Evolutionary conservation across 2,329 filamentous ascomycete species (phyloP).

Genomic region (Tolypocladium paradoxum): DNA sequence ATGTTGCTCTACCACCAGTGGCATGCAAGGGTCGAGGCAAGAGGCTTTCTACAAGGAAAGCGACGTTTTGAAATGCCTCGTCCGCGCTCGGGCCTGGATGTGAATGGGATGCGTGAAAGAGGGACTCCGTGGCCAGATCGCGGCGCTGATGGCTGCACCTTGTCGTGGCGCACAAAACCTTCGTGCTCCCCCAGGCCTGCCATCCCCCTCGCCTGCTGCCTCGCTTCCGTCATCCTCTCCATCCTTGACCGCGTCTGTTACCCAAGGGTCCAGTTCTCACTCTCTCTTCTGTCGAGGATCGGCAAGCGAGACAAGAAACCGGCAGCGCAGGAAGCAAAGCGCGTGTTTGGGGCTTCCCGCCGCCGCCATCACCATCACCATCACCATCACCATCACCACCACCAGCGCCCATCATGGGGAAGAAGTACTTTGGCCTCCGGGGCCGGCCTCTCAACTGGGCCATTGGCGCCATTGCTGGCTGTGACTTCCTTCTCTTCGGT

Average conservation of each 20-base stretch:
- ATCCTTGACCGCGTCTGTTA: neutral
- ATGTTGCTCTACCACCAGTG: no score
- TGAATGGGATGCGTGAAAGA: no score
- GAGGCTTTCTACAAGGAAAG: no score
- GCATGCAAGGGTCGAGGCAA: no score
- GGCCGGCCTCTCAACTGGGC: slow-evolving; percentile 57
- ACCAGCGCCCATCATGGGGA: slow-evolving; percentile 17
- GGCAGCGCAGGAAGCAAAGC: neutral
- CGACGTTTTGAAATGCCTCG: no score
- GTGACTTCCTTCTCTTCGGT: slow-evolving; percentile 56
- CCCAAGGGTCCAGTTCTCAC: neutral
- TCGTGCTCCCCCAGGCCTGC: neutral
- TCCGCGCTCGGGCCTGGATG: no score
- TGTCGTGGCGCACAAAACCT: no score
- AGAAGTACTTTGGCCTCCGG: slow-evolving; percentile 51
- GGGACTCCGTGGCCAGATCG: neutral
- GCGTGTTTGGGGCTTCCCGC: neutral
- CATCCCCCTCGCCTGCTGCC: neutral
- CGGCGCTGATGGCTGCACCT: neutral
- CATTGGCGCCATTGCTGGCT: slow-evolving; percentile 60
- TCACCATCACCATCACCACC: no score
- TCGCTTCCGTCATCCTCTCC: neutral
- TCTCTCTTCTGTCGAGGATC: neutral
- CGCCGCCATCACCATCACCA: neutral
- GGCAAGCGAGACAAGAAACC: neutral